Evolutionary conservation across 2,329 filamentous ascomycete species (phyloP).

Genomic region (Pseudofabraea citricarpa): DNA sequence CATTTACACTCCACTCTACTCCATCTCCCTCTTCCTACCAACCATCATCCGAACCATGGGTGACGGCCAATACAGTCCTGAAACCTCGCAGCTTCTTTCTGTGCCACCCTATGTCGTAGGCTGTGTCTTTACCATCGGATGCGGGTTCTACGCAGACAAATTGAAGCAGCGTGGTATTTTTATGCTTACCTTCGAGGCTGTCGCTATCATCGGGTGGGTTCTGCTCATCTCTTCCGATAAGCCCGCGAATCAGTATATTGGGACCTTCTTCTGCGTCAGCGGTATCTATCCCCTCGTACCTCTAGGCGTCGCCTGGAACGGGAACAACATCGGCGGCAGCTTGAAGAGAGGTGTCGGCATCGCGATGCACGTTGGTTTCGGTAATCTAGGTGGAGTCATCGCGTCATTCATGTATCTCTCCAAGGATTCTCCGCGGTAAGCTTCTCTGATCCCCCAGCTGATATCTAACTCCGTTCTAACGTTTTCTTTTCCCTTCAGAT

Average conservation of each 20-base stretch:
- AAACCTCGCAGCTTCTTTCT: constrained; percentile 39
- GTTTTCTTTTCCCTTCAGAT: constrained; percentile 7
- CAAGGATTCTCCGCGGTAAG: constrained; percentile 5
- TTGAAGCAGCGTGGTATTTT: constrained; percentile 38
- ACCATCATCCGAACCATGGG: constrained; percentile 43
- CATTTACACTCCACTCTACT: constrained; percentile 14
- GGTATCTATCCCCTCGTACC: constrained; percentile 40
- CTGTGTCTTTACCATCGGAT: constrained; percentile 53
- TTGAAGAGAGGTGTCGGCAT: constrained; percentile 54
- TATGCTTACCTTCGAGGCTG: constrained; percentile 49
- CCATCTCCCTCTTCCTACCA: constrained; percentile 29
- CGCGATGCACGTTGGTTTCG: constrained; percentile 52
- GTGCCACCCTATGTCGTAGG: constrained; percentile 55
- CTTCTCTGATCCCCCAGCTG: background rate
- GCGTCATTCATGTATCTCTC: constrained; percentile 11
- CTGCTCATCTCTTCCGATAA: constrained; percentile 8
- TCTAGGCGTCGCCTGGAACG: constrained; percentile 46
- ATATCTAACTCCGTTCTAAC: background rate
- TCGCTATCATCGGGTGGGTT: constrained; percentile 24
- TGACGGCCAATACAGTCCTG: constrained; percentile 33
- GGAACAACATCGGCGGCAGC: constrained; percentile 51
- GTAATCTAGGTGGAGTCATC: constrained; percentile 13
- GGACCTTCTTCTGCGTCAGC: constrained; percentile 35
- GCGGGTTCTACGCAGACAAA: constrained; percentile 49
- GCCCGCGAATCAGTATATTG: constrained; percentile 29